phyloP scores from a whole-genome alignment of 108 stramenopile genomes.

The Ochromonas danica region DNA sequence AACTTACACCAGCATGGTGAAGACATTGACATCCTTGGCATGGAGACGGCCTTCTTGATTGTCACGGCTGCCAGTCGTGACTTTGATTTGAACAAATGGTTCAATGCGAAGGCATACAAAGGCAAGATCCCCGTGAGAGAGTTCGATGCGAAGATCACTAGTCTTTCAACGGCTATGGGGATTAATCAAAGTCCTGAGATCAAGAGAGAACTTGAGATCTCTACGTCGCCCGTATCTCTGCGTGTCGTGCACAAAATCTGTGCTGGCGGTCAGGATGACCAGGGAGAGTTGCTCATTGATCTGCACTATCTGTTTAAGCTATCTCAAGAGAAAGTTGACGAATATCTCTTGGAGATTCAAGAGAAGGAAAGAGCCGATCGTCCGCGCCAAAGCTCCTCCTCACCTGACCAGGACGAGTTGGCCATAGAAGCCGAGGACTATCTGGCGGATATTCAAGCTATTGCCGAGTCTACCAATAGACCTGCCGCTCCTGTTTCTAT shows the following conservation, averaged over 20 bases:
- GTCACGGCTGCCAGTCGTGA: not conserved
- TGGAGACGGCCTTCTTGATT: slow-evolving; percentile 1
- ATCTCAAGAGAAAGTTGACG: not conserved
- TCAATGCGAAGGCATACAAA: not conserved
- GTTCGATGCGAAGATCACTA: not conserved
- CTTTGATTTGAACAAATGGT: not conserved
- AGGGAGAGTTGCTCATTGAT: not conserved
- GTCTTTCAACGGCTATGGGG: not conserved
- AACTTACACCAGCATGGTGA: too few relatives aligned
- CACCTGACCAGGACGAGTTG: too few relatives aligned
- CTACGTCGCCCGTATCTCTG: not conserved
- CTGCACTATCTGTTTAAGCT: not conserved
- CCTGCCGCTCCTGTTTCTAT: too few relatives aligned
- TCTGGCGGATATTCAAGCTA: too few relatives aligned
- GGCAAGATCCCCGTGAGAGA: not conserved
- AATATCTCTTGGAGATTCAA: not conserved
- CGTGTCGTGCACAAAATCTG: not conserved
- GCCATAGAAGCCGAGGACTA: too few relatives aligned
- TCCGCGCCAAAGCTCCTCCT: too few relatives aligned
- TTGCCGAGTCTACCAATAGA: too few relatives aligned
- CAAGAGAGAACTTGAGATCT: not conserved
- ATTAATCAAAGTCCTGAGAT: not conserved
- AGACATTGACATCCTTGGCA: too few relatives aligned
- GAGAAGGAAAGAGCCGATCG: not conserved
- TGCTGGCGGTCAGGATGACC: not conserved